Evolutionary conservation across 257 asterid species (phyloP), one percentile per base, ranked within the genome.

Genomic region (Fraxinus pennsylvanica): DNA sequence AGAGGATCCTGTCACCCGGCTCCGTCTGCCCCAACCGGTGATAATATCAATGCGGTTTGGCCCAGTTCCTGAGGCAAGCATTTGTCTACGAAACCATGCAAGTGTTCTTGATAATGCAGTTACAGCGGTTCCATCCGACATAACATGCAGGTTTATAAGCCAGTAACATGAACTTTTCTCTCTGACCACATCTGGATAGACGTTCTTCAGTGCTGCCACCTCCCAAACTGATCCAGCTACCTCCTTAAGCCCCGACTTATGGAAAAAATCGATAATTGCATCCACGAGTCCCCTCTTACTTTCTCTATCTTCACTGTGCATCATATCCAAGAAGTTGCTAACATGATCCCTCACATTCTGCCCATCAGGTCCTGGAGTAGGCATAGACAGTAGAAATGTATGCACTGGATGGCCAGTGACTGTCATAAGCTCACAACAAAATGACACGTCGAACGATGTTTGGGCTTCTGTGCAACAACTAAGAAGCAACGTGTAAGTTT

Each of bases 141-240:
- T 95, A 1, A 95, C 97, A 2, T 95, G 99, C 25, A 95, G 88
- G 84, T 95, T 95, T 80, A 95, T 92, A 39, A 95, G 96, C 99
- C 99, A 95, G 54, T 95, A 89, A 32, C 86, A 85, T 0, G 92
- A 81, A 36, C 97, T 85, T 63, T 92, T 95, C 93, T 88, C 91
- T 43, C 90, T 84, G 2, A 95, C 91, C 1, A 93, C 96, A n/a
- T 95, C 99, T 0, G 98, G 99, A 74, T 95, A 95, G 12, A 95
- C 92, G 10, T 95, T 95, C 82, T 88, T 91, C 71, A 76, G 85
- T 17, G 94, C 97, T 5, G 99, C 99, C 39, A 88, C 98, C 73
- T 93, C 99, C 99, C 99, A 95, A 10, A 95, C 84, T 0, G 97
- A 93, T 27, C 97, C 99, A 0, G 99, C 98, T 78, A 91, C 99